phyloP scores from a whole-genome alignment of 768 basidiomycete genomes.

The Lentinula edodes region DNA sequence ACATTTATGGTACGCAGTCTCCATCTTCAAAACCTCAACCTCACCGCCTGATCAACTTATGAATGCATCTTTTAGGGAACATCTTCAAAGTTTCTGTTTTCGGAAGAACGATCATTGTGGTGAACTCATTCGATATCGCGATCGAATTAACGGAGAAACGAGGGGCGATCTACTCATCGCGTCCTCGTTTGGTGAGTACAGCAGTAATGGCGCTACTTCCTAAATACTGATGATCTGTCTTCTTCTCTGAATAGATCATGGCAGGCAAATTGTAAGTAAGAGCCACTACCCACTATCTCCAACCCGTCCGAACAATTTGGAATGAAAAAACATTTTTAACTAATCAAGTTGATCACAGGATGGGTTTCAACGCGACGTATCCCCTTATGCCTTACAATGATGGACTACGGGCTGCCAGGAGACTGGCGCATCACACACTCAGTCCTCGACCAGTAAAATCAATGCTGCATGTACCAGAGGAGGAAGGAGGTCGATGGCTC shows the following conservation, averaged over 20 bases:
- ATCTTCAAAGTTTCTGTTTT: conserved; percentile 8
- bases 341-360: not conserved
- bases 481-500: not conserved
- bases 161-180: conserved; percentile 29
- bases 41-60: not conserved
- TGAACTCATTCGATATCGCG: conserved; percentile 30
- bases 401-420: not conserved
- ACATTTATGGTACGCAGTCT: conserved; percentile 21
- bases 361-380: conserved; percentile 5
- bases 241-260: not conserved
- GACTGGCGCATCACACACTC: not conserved
- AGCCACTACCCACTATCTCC: not conserved
- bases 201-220: not conserved
- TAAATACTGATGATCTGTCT: not conserved
- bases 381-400: conserved; percentile 2
- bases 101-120: conserved; percentile 16
- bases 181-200: conserved; percentile 14
- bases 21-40: not conserved
- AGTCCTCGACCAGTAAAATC: not conserved
- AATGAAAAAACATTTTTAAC: conserved; percentile 7
- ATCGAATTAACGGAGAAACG: conserved; percentile 37
- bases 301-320: not conserved
- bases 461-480: not conserved
- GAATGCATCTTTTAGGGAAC: not conserved
- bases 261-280: not conserved